These are phyloP conservation scores for Calocera cornea DNA, from an alignment of 768 basidiomycete genomes.

Conservation along the genomic window DNA sequence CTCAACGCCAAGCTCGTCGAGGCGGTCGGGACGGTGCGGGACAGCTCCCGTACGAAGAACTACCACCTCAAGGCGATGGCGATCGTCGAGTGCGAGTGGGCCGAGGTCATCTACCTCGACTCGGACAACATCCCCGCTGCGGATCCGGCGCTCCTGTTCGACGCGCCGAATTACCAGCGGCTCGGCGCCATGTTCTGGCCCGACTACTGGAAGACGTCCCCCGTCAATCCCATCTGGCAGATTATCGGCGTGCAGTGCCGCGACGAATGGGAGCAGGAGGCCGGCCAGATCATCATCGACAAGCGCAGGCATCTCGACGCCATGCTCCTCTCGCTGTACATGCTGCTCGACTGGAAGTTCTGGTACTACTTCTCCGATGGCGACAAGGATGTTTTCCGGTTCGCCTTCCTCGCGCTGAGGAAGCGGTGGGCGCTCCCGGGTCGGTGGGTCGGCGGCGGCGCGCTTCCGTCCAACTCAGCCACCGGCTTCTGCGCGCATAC, in stretches of 20 bases:
- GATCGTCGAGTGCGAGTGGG: conserved; percentile 20
- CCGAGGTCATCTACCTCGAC: conserved; percentile 30
- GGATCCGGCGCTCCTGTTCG: conserved; percentile 28
- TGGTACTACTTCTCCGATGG: conserved; percentile 32
- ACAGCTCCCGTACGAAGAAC: conserved; percentile 22
- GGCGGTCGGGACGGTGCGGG: conserved; percentile 18
- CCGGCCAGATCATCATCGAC: conserved; percentile 31
- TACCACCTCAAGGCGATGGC: conserved; percentile 26
- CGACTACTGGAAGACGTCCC: conserved; percentile 32
- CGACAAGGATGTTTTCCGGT: conserved; percentile 30
- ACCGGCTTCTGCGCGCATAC: conserved; percentile 19
- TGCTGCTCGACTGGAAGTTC: conserved; percentile 24
- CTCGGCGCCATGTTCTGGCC: conserved; percentile 25
- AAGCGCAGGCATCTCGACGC: conserved; percentile 30
- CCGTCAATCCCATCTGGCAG: conserved; percentile 24
- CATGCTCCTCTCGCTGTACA: conserved; percentile 17
- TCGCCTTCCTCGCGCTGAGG: conserved; percentile 28
- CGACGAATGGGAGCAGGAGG: conserved; percentile 34
- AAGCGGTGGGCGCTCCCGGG: conserved; percentile 35
- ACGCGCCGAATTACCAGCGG: conserved; percentile 26
- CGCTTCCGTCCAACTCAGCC: conserved; percentile 23
- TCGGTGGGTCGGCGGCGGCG: conserved; percentile 28
- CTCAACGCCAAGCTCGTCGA: conserved; percentile 21
- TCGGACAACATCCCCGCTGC: conserved; percentile 23
- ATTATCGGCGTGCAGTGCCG: conserved; percentile 30